Percentiles rank a stretch among this genome's conserved stretches.
Conservation (phyloP, 140 eudicot species). For the Stevia rebaudiana region DNA sequence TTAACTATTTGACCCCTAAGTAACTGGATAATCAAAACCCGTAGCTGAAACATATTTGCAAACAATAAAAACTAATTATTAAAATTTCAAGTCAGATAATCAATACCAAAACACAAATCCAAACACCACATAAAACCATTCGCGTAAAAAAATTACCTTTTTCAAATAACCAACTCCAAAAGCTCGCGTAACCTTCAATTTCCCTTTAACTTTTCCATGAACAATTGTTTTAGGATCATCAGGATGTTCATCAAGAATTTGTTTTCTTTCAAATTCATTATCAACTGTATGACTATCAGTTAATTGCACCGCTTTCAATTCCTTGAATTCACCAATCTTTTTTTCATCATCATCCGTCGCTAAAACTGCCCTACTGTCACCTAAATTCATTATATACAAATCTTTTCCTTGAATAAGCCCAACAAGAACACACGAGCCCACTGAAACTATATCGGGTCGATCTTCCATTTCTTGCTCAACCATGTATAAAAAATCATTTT, state of each 20-base stretch:
- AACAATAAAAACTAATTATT: no score
- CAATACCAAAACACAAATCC: background rate
- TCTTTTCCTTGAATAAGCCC: slow-evolving; percentile 71
- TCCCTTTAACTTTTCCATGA: slow-evolving; percentile 88
- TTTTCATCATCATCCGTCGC: slow-evolving; percentile 46
- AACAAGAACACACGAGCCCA: slow-evolving; percentile 91
- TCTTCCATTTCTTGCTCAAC: slow-evolving; percentile 99
- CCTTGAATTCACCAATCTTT: slow-evolving; percentile 21
- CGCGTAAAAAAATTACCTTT: slow-evolving; percentile 54
- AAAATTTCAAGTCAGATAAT: background rate
- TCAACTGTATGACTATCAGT: slow-evolving; percentile 84
- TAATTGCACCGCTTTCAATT: slow-evolving; percentile 61
- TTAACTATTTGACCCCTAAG: background rate
- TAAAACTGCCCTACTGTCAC: slow-evolving; percentile 90
- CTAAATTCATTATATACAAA: slow-evolving; percentile 68
- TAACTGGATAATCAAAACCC: no score
- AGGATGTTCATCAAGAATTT: slow-evolving; percentile 59
- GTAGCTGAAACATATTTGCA: no score
- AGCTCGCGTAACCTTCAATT: slow-evolving; percentile 91
- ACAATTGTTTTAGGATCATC: slow-evolving; percentile 68
- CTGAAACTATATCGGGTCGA: slow-evolving; percentile 87
- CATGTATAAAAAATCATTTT: slow-evolving; percentile 78
- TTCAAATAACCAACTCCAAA: slow-evolving; percentile 97
- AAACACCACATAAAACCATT: background rate
- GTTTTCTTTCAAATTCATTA: slow-evolving; percentile 64